These are phyloP conservation scores for Dalechampia spathulata DNA, from an alignment of 441 rosid genomes.

Conservation along the genomic window DNA sequence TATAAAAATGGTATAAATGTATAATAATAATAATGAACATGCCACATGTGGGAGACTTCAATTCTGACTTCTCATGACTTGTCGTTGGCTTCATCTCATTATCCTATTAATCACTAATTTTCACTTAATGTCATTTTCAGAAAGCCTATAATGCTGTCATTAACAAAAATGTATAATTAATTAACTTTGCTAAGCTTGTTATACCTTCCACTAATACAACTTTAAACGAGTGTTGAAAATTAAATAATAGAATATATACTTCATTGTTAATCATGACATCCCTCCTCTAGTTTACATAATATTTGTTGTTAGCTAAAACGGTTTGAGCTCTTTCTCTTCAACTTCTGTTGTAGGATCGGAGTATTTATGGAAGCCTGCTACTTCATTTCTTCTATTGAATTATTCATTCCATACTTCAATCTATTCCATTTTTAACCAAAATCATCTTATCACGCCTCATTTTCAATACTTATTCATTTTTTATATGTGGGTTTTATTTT, in stretches of 20 bases:
- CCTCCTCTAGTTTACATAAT: no score
- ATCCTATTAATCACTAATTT: conserved; percentile 12
- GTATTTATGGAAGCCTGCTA: no score
- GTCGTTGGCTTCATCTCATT: conserved; percentile 25
- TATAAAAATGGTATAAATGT: not conserved
- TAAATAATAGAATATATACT: conserved; percentile 11
- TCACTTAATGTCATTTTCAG: conserved; percentile 13
- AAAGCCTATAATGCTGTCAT: not conserved
- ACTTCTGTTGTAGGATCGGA: no score
- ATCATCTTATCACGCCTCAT: no score
- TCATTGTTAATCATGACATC: not conserved
- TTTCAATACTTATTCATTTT: no score
- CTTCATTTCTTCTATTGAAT: no score
- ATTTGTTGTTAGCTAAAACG: no score
- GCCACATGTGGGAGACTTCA: conserved; percentile 22
- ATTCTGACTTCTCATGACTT: conserved; percentile 17
- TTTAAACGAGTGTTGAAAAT: not conserved
- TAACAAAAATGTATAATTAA: no score
- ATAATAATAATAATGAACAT: conserved; percentile 3
- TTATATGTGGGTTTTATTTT: no score
- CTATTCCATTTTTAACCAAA: no score
- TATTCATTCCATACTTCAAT: no score
- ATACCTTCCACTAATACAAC: not conserved
- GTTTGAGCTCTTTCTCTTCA: no score
- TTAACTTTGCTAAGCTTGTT: not conserved